Evolutionary conservation across 352 stramenopile genomes (phyloP).

Genomic region (Globisporangium iwayamae): DNA sequence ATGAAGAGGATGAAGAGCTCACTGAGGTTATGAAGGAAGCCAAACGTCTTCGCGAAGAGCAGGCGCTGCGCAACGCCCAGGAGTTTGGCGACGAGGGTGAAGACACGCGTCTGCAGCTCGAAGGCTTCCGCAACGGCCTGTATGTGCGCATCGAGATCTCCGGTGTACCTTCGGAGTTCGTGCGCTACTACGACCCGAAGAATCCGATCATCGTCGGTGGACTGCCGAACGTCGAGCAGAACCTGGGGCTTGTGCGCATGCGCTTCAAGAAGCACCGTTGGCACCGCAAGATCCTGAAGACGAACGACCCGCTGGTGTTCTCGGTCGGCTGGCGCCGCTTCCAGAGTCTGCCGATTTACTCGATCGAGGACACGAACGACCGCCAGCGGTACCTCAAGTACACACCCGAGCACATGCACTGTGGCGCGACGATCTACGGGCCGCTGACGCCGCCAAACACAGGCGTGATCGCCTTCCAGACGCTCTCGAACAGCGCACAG

Average conservation of each 20-base stretch:
- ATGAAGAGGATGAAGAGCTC: constrained; percentile 83
- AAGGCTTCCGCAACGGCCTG: constrained; percentile 95
- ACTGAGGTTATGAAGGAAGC: constrained; percentile 85
- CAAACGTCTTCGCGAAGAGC: constrained; percentile 78
- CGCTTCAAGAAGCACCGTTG: constrained; percentile 99
- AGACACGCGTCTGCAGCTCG: constrained; percentile 87
- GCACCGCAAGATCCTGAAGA: constrained; percentile 98
- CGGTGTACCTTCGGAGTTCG: constrained; percentile 92
- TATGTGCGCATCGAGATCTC: constrained; percentile 98
- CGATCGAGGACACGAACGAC: constrained; percentile 98
- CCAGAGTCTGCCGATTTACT: constrained; percentile 98
- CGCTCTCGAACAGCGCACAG: constrained; percentile 86
- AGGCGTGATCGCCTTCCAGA: constrained; percentile 97
- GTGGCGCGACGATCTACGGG: constrained; percentile 96
- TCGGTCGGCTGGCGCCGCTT: constrained; percentile 99
- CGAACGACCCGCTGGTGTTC: constrained; percentile 97
- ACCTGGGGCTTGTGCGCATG: constrained; percentile 93
- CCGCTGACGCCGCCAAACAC: constrained; percentile 96
- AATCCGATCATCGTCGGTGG: constrained; percentile 91
- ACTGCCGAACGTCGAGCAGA: constrained; percentile 95
- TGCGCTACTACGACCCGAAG: constrained; percentile 92
- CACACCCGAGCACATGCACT: constrained; percentile 99
- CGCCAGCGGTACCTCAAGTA: constrained; percentile 97
- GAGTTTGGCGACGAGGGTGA: constrained; percentile 96
- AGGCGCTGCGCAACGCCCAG: constrained; percentile 84